A percentile compares a stretch with the other conserved stretches of the same genome.
phyloP scores from a whole-genome alignment of 352 stramenopile species.

The Pythium plurisporium region DNA sequence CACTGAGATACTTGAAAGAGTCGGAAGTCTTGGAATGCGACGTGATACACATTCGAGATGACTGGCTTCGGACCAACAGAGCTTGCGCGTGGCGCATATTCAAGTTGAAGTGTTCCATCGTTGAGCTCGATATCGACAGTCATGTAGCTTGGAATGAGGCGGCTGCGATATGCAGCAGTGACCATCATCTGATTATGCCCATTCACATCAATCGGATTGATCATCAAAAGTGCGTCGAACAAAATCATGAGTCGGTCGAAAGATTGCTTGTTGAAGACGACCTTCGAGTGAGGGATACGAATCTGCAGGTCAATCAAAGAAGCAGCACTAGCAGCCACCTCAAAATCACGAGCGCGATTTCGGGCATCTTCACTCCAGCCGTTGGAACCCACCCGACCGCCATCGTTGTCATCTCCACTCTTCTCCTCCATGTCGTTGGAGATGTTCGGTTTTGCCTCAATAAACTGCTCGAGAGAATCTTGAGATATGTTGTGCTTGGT shows the following conservation, averaged over 20 bases:
- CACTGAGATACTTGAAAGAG: slow-evolving; percentile 87
- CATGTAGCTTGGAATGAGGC: slow-evolving; percentile 75
- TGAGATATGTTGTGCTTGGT: slow-evolving; percentile 68
- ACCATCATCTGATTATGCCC: slow-evolving; percentile 71
- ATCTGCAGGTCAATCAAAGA: slow-evolving; percentile 63
- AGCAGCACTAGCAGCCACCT: slow-evolving; percentile 44
- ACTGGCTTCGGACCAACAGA: background rate
- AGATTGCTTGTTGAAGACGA: slow-evolving; percentile 59
- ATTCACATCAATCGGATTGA: slow-evolving; percentile 84
- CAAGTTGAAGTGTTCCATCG: slow-evolving; percentile 59
- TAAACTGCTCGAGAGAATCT: slow-evolving; percentile 53
- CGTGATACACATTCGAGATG: slow-evolving; percentile 59
- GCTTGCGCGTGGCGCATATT: slow-evolving; percentile 35
- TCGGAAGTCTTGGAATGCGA: slow-evolving; percentile 69
- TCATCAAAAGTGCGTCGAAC: slow-evolving; percentile 81
- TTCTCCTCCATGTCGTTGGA: slow-evolving; percentile 39
- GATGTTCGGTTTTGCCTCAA: slow-evolving; percentile 5
- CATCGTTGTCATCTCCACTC: slow-evolving; percentile 77
- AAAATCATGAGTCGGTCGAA: slow-evolving; percentile 80
- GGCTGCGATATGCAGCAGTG: slow-evolving; percentile 40
- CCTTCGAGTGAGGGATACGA: slow-evolving; percentile 42
- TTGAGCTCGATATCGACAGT: slow-evolving; percentile 52
- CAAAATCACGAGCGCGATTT: slow-evolving; percentile 51
- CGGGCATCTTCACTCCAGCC: slow-evolving; percentile 73
- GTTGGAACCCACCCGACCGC: slow-evolving; percentile 72